Evolutionary conservation across 768 basidiomycete genomes (phyloP).

Genomic region (Lentinula sp.): DNA sequence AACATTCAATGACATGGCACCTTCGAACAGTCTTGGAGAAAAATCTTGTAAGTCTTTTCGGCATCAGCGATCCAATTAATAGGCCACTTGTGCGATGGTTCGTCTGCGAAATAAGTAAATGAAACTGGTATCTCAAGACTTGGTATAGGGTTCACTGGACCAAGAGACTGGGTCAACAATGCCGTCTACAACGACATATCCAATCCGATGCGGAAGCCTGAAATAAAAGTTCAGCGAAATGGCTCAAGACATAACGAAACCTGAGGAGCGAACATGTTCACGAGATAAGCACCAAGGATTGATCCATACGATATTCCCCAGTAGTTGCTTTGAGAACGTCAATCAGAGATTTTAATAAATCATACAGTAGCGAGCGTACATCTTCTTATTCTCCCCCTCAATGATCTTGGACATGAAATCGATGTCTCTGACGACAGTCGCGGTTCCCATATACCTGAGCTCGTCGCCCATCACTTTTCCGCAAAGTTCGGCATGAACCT

Average conservation of each 20-base stretch:
- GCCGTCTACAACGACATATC: constrained; percentile 16
- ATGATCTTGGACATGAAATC: constrained; percentile 15
- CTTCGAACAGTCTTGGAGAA: constrained; percentile 13
- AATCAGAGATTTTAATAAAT: not conserved
- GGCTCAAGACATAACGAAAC: not conserved
- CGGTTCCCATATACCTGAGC: constrained; percentile 17
- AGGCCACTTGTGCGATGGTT: constrained; percentile 18
- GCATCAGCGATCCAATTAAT: constrained; percentile 14
- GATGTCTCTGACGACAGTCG: constrained; percentile 18
- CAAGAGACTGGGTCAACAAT: constrained; percentile 16
- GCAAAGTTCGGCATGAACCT: constrained; percentile 14
- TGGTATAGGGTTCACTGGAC: constrained; percentile 11
- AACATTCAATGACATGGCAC: not conserved
- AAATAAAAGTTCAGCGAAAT: not conserved
- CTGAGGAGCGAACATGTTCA: constrained; percentile 12
- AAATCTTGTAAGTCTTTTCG: constrained; percentile 17
- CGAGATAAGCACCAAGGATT: constrained; percentile 18
- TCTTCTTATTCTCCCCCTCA: constrained; percentile 15
- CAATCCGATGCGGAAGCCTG: constrained; percentile 16
- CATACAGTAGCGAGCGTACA: constrained; percentile 7
- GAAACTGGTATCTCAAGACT: not conserved
- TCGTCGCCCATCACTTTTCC: constrained; percentile 16
- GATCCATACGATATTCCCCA: constrained; percentile 19
- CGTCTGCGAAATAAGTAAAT: constrained; percentile 6
- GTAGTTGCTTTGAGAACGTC: constrained; percentile 11